Percentiles rank a stretch among this genome's conserved stretches.
Evolutionary conservation across 1,284 basidiomycete genomes (phyloP).

Genomic region (Sphaerobolus stellatus): DNA sequence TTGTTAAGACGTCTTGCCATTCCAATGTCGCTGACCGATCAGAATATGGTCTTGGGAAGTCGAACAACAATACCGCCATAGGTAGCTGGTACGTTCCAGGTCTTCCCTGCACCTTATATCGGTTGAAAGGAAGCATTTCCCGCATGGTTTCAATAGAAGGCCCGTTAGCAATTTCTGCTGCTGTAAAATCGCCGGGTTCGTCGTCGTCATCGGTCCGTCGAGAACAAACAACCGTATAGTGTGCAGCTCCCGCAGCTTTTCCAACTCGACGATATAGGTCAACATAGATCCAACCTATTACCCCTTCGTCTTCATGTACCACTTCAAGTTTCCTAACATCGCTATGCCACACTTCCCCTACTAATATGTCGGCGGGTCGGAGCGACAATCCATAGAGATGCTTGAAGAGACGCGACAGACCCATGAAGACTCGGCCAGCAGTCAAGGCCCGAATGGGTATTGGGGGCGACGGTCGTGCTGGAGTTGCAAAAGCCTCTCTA

Average conservation of each 20-base stretch:
- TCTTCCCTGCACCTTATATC: constrained; percentile 56
- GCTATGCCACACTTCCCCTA: constrained; percentile 87
- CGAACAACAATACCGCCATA: constrained; percentile 88
- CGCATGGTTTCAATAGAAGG: not conserved
- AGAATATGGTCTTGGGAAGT: constrained; percentile 71
- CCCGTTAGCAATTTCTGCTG: constrained; percentile 40
- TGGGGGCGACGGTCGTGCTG: constrained; percentile 69
- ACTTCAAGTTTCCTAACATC: constrained; percentile 93
- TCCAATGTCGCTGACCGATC: constrained; percentile 73
- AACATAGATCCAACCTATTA: constrained; percentile 93
- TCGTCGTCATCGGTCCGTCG: constrained; percentile 91
- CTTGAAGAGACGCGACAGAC: constrained; percentile 80
- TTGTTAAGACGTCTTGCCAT: constrained; percentile 93
- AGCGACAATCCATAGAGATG: constrained; percentile 87
- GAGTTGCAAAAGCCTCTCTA: constrained; percentile 84
- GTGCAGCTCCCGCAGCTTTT: constrained; percentile 90
- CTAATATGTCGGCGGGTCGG: constrained; percentile 60
- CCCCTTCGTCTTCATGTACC: constrained; percentile 80
- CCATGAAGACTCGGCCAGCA: constrained; percentile 84
- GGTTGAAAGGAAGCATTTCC: constrained; percentile 32
- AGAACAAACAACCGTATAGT: constrained; percentile 97
- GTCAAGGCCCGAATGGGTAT: constrained; percentile 72
- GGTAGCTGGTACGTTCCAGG: constrained; percentile 84
- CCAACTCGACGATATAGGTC: constrained; percentile 86
- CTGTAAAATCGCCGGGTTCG: constrained; percentile 57